Conservation (phyloP, 306 rosid genomes). For the Ochetophila trinervis region DNA sequence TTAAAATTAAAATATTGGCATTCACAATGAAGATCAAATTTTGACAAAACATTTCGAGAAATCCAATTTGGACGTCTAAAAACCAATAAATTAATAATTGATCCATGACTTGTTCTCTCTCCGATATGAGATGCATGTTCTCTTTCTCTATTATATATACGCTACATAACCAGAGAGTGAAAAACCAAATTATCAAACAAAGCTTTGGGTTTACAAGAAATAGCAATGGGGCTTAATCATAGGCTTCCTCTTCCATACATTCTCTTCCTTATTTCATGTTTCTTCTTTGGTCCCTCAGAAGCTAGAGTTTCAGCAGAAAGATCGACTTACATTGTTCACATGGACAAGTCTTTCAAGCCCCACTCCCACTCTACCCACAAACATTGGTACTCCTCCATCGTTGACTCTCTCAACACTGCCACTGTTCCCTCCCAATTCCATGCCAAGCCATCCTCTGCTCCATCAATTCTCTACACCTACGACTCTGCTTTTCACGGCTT, state of each 20-base stretch:
- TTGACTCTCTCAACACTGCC: conserved; percentile 11
- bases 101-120: too few relatives aligned
- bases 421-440: neutral
- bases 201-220: too few relatives aligned
- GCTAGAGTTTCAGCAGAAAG: conserved; percentile 9
- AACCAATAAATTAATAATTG: too few relatives aligned
- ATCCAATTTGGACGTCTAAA: too few relatives aligned
- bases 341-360: conserved; percentile 30
- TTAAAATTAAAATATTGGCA: too few relatives aligned
- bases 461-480: conserved; percentile 24
- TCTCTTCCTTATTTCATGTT: neutral
- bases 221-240: conserved; percentile 2
- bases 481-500: conserved; percentile 33
- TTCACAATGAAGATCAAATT: too few relatives aligned
- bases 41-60: too few relatives aligned
- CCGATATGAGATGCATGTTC: too few relatives aligned
- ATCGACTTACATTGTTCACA: conserved; percentile 26
- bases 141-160: too few relatives aligned
- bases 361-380: conserved; percentile 17
- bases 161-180: too few relatives aligned
- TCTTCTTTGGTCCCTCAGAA: neutral
- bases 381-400: conserved; percentile 37
- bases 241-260: conserved; percentile 13
- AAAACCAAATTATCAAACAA: neutral
- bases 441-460: neutral